These are phyloP conservation scores for Eleusine indica DNA, from an alignment of 176 grass and related monocot species.

Conservation along the genomic window DNA sequence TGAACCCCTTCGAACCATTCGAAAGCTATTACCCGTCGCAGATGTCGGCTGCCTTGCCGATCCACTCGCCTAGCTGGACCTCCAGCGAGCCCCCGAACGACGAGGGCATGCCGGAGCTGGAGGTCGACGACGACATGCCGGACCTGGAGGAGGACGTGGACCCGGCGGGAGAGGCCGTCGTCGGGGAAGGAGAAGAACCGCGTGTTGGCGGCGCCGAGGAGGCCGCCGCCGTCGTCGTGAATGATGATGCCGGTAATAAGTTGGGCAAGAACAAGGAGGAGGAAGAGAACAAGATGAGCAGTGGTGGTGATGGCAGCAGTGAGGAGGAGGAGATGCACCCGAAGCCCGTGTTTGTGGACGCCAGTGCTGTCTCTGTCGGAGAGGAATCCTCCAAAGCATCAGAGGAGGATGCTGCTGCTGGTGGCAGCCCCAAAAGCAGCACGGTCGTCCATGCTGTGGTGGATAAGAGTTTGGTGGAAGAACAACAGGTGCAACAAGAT, in stretches of 20 bases:
- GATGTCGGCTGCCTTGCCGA: neutral
- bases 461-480: conserved; percentile 50
- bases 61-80: conserved; percentile 30
- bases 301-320: too few relatives aligned
- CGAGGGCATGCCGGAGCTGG: conserved; percentile 50
- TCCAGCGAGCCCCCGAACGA: neutral
- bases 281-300: too few relatives aligned
- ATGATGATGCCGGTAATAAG: neutral
- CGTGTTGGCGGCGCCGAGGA: too few relatives aligned
- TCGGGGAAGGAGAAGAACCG: conserved; percentile 20
- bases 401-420: conserved; percentile 1
- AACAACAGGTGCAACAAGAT: conserved; percentile 31
- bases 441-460: conserved; percentile 36
- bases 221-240: neutral
- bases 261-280: conserved; percentile 36
- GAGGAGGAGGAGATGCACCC: too few relatives aligned
- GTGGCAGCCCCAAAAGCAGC: neutral
- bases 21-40: conserved; percentile 49
- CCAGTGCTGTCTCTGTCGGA: neutral
- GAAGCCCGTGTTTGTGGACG: neutral
- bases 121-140: conserved; percentile 53
- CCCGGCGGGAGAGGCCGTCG: conserved; percentile 42
- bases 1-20: conserved; percentile 67
- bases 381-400: conserved; percentile 48
- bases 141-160: conserved; percentile 56